A percentile compares a stretch with the other conserved stretches of the same genome.
phyloP scores from a whole-genome alignment of 345 rosid genomes.

The Murraya paniculata region DNA sequence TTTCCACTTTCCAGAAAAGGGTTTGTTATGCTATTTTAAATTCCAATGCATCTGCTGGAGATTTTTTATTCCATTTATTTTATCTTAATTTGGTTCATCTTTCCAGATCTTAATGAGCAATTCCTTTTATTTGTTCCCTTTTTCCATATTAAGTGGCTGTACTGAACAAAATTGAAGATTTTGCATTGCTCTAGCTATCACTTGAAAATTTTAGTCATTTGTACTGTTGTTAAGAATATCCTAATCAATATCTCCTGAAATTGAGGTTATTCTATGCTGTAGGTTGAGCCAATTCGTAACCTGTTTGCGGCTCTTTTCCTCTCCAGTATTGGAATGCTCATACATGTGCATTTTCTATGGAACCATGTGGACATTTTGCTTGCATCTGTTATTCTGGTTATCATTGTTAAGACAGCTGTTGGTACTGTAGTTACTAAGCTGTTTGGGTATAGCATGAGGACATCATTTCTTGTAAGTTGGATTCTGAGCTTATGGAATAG shows the following conservation, averaged over 20 bases:
- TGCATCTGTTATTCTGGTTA: conserved; percentile 89
- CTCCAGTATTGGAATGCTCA: conserved; percentile 98
- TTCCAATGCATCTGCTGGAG: not conserved
- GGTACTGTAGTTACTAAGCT: conserved; percentile 64
- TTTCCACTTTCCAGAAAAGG: not conserved
- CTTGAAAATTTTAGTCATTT: not conserved
- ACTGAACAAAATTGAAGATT: not conserved
- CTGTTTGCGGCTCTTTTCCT: conserved; percentile 95
- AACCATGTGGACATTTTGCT: conserved; percentile 96
- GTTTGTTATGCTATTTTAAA: not conserved
- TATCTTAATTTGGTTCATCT: not conserved
- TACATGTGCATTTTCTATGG: conserved; percentile 97
- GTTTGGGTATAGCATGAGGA: conserved; percentile 77
- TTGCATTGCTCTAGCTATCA: not conserved
- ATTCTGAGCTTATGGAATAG: conserved; percentile 14
- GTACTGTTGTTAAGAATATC: not conserved
- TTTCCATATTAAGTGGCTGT: not conserved
- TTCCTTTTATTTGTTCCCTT: not conserved
- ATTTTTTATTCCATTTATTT: not conserved
- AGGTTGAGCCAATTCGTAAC: conserved; percentile 99
- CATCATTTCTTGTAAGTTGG: conserved; percentile 82
- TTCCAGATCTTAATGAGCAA: not conserved
- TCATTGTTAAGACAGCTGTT: conserved; percentile 85
- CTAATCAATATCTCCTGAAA: not conserved
- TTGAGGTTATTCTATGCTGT: conserved; percentile 18